Evolutionary conservation across 2,329 filamentous ascomycete genomes (phyloP), one percentile per base, ranked within the genome.

Genomic region (Sordariomycetes sp.): DNA sequence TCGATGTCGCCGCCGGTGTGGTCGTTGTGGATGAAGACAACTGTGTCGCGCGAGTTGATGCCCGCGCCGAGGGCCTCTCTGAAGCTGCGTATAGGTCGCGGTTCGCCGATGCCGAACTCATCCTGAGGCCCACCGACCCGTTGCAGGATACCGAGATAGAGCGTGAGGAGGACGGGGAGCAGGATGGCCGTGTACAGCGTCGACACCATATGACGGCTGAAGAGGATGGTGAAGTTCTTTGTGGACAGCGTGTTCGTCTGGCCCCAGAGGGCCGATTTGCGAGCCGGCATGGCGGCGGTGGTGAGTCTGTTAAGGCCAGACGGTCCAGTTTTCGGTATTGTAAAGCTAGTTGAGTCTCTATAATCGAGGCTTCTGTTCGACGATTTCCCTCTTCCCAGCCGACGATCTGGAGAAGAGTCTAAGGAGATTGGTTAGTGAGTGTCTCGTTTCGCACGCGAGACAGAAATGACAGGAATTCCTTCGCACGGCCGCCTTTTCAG

Each of bases 91-190:
- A 93, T 59, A 2, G 75, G 65, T 4, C 57, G 61, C 1, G 75
- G 56, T 1, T 66, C 55, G 24, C 77, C 81, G 45, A 93, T 76
- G 30, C 86, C 86, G 48, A 72, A 93, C 10, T 70, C 61, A 3
- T 80, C 78, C 4, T 82, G 77, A 2, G 84, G 78, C 3, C 85
- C 70, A 49, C 90, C 88, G 42, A 93, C 72, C 52, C 86, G 86
- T 42, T 82, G 77, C 6, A 84, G 79, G 53, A 80, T 85, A 29
- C 64, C 68, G 21, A 79, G 59, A 42, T 78, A 76, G 16, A 68
- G 57, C 29, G 70, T 66, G 34, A 77, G 55, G 31, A 68, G 51
- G 34, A 79, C 54, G 10, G 75, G 75, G 3, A 78, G 63, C 15
- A 78, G 33, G 37, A 79, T 62, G 2, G 73, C 68, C 34, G 70